Conservation (phyloP, 352 stramenopile species). For the Phytophthora tentaculata region DNA sequence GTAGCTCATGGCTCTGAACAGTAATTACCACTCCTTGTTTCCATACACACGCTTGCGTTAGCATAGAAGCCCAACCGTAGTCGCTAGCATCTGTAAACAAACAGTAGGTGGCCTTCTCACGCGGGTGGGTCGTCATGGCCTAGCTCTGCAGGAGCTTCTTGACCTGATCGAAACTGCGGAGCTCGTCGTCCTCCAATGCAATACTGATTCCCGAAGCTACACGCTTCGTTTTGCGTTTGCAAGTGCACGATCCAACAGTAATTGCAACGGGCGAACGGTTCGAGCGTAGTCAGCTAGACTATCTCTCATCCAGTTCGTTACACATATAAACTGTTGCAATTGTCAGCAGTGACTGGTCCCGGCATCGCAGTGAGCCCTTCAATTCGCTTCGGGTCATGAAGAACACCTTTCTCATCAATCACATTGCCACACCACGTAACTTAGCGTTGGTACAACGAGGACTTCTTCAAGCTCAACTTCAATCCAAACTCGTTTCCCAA, state of each 20-base stretch:
- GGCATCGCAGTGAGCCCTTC: neutral
- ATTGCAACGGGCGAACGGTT: neutral
- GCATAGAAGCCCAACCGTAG: neutral
- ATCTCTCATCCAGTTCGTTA: neutral
- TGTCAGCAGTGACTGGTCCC: neutral
- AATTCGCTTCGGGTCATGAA: neutral
- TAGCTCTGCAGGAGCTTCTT: neutral
- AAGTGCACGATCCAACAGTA: neutral
- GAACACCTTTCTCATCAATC: neutral
- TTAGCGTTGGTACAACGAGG: neutral
- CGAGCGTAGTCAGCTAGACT: neutral
- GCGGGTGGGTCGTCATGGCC: neutral
- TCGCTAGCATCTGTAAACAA: neutral
- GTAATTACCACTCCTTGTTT: neutral
- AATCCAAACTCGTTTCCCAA: neutral
- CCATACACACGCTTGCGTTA: neutral
- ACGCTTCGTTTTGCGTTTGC: neutral
- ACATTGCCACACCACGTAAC: neutral
- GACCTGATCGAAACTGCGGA: neutral
- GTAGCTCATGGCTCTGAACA: neutral
- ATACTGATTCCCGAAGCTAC: neutral
- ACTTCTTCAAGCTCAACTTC: neutral
- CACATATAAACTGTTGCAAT: conserved; percentile 1
- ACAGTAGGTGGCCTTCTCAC: neutral
- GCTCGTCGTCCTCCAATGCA: too few relatives aligned